phyloP scores from a whole-genome alignment of 2,329 filamentous ascomycete species.

The Ophiognomonia clavigignenti-juglandacearum region DNA sequence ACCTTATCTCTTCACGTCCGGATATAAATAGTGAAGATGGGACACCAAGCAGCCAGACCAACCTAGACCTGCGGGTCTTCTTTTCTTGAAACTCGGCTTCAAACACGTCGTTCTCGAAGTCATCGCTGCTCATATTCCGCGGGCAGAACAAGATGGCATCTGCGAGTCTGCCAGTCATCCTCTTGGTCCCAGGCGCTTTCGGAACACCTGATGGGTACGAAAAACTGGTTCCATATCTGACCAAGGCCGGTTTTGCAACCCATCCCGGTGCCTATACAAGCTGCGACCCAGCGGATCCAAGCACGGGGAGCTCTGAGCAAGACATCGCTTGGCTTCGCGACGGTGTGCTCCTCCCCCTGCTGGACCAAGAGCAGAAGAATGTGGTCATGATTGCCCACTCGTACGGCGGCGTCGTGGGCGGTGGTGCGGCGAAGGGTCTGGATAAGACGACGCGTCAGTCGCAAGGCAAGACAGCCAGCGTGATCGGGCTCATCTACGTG shows the following conservation, averaged over 20 bases:
- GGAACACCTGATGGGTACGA: not conserved
- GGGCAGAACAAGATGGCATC: no score
- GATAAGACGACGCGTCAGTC: conserved; percentile 17
- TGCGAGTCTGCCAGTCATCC: not conserved
- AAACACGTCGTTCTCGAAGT: no score
- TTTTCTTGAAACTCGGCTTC: no score
- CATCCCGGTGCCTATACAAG: conserved; percentile 21
- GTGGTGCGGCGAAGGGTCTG: conserved; percentile 21
- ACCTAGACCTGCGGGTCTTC: no score
- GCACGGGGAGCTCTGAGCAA: not conserved
- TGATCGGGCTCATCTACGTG: conserved; percentile 4
- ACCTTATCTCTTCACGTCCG: no score
- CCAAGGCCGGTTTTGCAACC: conserved; percentile 15
- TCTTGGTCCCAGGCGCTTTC: conserved; percentile 7
- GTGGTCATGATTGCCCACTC: conserved; percentile 23
- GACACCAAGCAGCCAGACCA: no score
- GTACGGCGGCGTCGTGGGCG: conserved; percentile 21
- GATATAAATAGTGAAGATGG: no score
- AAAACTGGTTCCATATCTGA: conserved; percentile 14
- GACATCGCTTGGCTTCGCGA: conserved; percentile 2
- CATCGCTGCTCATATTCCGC: no score
- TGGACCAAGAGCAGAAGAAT: conserved; percentile 18
- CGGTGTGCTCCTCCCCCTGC: conserved; percentile 6
- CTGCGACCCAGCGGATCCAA: conserved; percentile 18
- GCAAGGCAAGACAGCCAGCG: not conserved